phyloP scores from a whole-genome alignment of 768 basidiomycete genomes.

The Tephrocybe sp. region DNA sequence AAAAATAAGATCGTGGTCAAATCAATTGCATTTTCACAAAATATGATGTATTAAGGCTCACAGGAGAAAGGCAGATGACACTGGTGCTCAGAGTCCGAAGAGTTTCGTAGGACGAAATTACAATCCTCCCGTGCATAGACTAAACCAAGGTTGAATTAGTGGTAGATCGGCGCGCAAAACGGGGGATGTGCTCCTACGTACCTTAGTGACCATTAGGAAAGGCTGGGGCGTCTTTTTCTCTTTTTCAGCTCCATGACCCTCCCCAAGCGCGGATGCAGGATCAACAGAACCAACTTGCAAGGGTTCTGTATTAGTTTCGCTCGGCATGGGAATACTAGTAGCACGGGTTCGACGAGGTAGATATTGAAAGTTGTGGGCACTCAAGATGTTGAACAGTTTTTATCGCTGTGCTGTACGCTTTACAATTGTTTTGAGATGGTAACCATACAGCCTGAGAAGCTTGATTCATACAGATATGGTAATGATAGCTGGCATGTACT shows the following conservation, averaged over 20 bases:
- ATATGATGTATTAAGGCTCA: constrained; percentile 25
- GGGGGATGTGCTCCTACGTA: too few relatives aligned
- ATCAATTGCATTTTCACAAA: not conserved
- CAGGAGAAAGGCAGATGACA: constrained; percentile 60
- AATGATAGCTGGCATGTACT: too few relatives aligned
- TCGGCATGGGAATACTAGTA: not conserved
- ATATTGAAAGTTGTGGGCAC: not conserved
- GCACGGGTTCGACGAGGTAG: not conserved
- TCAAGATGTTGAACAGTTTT: too few relatives aligned
- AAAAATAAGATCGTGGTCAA: not conserved
- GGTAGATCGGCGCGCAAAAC: too few relatives aligned
- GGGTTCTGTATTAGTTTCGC: not conserved
- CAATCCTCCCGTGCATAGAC: constrained; percentile 62
- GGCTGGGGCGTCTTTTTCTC: constrained; percentile 63
- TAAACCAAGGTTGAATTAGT: constrained; percentile 14
- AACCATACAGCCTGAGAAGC: too few relatives aligned
- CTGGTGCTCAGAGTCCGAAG: constrained; percentile 56
- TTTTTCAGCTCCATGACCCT: constrained; percentile 41
- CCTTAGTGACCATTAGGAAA: constrained; percentile 60
- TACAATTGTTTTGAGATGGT: too few relatives aligned
- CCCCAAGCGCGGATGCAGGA: constrained; percentile 36
- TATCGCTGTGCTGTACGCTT: too few relatives aligned
- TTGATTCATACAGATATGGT: too few relatives aligned
- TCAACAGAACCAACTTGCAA: constrained; percentile 29
- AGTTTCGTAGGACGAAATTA: constrained; percentile 62